Percentiles rank a stretch among this genome's conserved stretches.
These are phyloP conservation scores for Plasmodium chabaudi DNA, from an alignment of 169 alveolate species.

Conservation along the genomic window DNA sequence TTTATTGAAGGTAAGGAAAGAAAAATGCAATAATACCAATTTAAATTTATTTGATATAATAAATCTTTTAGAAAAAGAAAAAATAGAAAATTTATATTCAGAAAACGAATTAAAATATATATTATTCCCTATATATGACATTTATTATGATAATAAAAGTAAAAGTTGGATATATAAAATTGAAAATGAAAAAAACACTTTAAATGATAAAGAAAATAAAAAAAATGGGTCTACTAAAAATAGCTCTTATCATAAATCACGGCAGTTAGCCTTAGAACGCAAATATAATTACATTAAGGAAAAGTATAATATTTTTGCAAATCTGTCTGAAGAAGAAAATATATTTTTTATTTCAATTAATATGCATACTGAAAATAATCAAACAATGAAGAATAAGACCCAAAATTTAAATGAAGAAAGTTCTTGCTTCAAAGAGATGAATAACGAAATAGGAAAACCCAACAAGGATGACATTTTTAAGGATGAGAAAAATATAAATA, in stretches of 20 bases:
- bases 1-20: neutral
- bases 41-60: conserved; percentile 51
- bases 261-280: conserved; percentile 48
- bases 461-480: neutral
- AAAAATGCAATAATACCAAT: conserved; percentile 6
- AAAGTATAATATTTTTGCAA: conserved; percentile 49
- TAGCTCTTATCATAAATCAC: conserved; percentile 46
- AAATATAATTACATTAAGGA: conserved; percentile 44
- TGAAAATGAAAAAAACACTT: conserved; percentile 3
- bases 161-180: conserved; percentile 32
- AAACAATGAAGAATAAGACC: neutral
- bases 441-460: neutral
- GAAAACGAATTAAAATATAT: conserved; percentile 60
- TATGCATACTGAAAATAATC: neutral
- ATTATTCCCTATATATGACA: conserved; percentile 33
- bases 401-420: conserved; percentile 1
- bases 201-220: conserved; percentile 13
- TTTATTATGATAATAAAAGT: conserved; percentile 43
- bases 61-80: conserved; percentile 54
- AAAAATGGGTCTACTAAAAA: conserved; percentile 18
- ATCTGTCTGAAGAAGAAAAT: conserved; percentile 42
- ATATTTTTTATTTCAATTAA: conserved; percentile 30
- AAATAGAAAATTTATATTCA: conserved; percentile 51
- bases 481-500: neutral
- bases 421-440: neutral